Base-by-base conservation (phyloP, 2,329 filamentous ascomycete genomes). In the Aspergillus sp. region DNA sequence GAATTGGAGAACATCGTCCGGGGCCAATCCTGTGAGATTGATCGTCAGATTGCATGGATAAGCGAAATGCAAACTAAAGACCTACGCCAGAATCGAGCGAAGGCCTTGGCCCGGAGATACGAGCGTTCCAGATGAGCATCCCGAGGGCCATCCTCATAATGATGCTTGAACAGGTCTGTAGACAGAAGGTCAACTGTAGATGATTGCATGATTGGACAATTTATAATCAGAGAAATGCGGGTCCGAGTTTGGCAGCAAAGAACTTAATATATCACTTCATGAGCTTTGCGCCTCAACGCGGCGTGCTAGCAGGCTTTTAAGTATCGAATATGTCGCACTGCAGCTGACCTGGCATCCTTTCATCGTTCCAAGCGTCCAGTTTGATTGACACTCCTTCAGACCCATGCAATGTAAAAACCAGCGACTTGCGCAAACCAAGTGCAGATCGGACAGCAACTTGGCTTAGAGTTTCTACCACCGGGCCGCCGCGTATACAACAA, bases 91-190 rank as follows among this genome's bases (percentile, higher is more conserved):
- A 51, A 36, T 17, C 38, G 41, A 15, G 36, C 59, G 21, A 61
- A 21, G 7, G 55, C 55, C n/a, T 47, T 42, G 36, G 59, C 55
- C n/a, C 59, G 59, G 36, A 38, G 59, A 13, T 58, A 61, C 2
- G 59, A 47, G 2, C 51, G 44, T 32, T 51, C 48, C 15, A 59
- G 25, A 19, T 53, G 50, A 21, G 58, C 50, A 2, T 32, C 44
- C 10, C 51, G 36, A 13, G 56, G 23, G 2, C 19, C 44, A 36
- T 50, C 21, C 8, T 59, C 44, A 21, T 54, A 50, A 11, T 21
- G 51, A 7, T 50, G 42, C 3, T 44, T 32, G 11, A 59, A 61
- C 3, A 61, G 17, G 21, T 54, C n/a, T 10, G 52, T 42, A 7
- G 51, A 55, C 11, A 56, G 25, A 27, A 60, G 58, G 30, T 42